Conservation (phyloP, 1,139 yeast genomes). For the Taphrina flavorubra region DNA sequence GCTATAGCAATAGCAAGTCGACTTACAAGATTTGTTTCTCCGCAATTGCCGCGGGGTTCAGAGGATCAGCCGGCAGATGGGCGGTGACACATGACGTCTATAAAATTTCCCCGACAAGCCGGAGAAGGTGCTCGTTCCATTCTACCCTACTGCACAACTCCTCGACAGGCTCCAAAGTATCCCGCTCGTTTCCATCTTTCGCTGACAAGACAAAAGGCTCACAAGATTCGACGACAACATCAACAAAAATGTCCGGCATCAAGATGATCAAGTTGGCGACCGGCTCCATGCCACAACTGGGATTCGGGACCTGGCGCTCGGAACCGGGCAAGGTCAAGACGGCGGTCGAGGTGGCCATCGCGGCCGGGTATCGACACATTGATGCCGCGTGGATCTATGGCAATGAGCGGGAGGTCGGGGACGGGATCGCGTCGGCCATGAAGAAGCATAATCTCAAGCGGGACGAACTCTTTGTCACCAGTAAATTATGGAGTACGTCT, state of each 20-base stretch:
- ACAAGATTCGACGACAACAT: not conserved
- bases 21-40: not conserved
- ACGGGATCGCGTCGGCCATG: slow-evolving; percentile 48
- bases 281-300: slow-evolving; percentile 40
- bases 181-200: too few species aligned
- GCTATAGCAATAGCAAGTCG: too few species aligned
- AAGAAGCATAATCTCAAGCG: slow-evolving; percentile 72
- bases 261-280: slow-evolving; percentile 20
- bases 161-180: too few species aligned
- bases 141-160: too few species aligned
- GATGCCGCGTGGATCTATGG: slow-evolving; percentile 45
- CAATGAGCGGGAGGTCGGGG: slow-evolving; percentile 60
- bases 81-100: slow-evolving; percentile 7
- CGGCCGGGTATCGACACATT: slow-evolving; percentile 75
- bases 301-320: slow-evolving; percentile 82
- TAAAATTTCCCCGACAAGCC: too few species aligned
- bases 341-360: slow-evolving; percentile 67
- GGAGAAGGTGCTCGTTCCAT: too few species aligned
- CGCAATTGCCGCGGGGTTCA: not conserved
- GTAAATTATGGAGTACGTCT: slow-evolving; percentile 59
- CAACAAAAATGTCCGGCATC: slow-evolving; percentile 14
- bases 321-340: slow-evolving; percentile 63
- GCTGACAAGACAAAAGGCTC: too few species aligned
- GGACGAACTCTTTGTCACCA: slow-evolving; percentile 73
- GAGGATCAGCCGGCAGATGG: not conserved